Evolutionary conservation across 768 basidiomycete species (phyloP), one percentile per base, ranked within the genome.

Genomic region (Kwoniella sp.): DNA sequence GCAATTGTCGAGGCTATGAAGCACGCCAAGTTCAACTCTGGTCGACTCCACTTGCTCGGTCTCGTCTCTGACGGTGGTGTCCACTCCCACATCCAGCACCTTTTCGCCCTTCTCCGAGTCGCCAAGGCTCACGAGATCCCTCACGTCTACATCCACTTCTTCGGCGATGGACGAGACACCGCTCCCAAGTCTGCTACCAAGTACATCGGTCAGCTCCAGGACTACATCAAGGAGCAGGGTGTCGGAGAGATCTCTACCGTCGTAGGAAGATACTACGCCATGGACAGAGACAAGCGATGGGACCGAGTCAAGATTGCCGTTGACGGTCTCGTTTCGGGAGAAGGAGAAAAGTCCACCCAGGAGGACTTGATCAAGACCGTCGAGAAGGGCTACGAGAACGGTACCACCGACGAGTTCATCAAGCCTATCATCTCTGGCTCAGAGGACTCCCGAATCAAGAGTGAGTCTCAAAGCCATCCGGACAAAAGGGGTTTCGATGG

Each of bases 251-350:
- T 97, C 52, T 88, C 90, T 5, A 93, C 92, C 7, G 84, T 95
- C 54, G 83, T 93, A 46, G 93, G 92, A 6, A 82, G 94, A 56
- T 97, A 97, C 84, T 97, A 94, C 70, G 93, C 92, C 30, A 95
- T 95, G 92, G 93, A 95, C 81, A 87, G 92, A 40, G 92, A 95
- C 80, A 94, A 94, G 84, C 87, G 93, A 51, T 97, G 93, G 93
- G 93, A 97, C 78, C 85, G 93, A 36, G 80, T 97, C 77, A 91
- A 92, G 84, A 83, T 91, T 65, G 93, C 93, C 3, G 84, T 94
- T 0, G 92, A 95, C 40, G 90, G 88, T 2, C 85, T 97, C 48
- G 85, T 92, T 6, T 83, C 85, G 44, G 92, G 92, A 7, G 82
- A 81, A 63, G 86, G 86, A 5, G 88, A 86, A 53, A 76, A 77